Evolutionary conservation across 2,329 filamentous ascomycete species (phyloP), one percentile per base, ranked within the genome.

Genomic region (Penicillium nordicum): DNA sequence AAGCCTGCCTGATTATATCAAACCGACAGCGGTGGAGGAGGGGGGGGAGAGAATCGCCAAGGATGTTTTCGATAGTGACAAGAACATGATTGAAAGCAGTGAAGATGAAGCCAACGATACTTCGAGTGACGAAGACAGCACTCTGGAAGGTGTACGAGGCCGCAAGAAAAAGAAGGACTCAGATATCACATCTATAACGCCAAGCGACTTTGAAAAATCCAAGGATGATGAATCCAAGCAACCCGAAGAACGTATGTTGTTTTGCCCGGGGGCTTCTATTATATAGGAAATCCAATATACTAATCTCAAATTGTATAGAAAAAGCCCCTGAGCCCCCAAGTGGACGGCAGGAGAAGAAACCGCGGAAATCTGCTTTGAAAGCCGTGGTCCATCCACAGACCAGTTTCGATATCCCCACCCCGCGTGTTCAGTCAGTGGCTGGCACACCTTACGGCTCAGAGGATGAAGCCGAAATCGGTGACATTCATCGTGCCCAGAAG

Each of bases 401-500:
- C 11, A 94, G 87, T 70, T 97, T 92, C 70, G 92, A 96, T 67
- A 65, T 65, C 30, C 64, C 63, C 78, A 86, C 57, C 80, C 83
- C 14, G 82, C 82, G 76, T 74, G 88, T 77, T 77, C 78, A 30
- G 63, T 79, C 41, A 79, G 79, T 77, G 7, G 66, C 78, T 25
- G 82, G 80, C 4, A 86, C 84, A 0, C 84, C 85, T 0, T 82
- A 92, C 55, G 88, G 91, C 60, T 95, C 91, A 2, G 94, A 97
- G 57, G 88, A 92, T 32, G 92, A 96, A 71, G 88, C 88, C 25
- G 90, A 95, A 55, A 80, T 92, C 47, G 87, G 85, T 29, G 92
- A 96, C 64, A 90, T 97, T 65, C 90, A 89, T 73, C 85, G 88
- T 34, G 94, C 94, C 0, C 94, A 97, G 73, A 90, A 88, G 61